Evolutionary conservation across 441 rosid species (phyloP).

Genomic region (Bruguiera hainesii): DNA sequence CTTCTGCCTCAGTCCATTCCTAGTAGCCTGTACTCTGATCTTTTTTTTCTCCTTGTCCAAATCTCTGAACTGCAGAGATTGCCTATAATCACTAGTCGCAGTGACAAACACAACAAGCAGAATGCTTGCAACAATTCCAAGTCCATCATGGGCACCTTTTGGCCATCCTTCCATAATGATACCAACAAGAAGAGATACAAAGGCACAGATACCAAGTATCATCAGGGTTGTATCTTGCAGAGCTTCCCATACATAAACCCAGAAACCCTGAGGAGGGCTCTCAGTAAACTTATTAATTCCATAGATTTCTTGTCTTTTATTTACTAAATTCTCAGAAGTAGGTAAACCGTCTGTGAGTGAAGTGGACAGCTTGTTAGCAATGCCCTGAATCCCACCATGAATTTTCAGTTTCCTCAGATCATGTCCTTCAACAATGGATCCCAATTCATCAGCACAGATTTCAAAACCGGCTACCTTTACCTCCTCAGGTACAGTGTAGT

Average conservation of each 20-base stretch:
- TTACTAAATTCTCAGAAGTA: constrained; percentile 42
- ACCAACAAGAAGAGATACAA: constrained; percentile 41
- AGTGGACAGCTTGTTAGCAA: constrained; percentile 61
- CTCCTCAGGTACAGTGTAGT: constrained; percentile 68
- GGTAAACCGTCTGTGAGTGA: constrained; percentile 52
- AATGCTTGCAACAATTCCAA: constrained; percentile 48
- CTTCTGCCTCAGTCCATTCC: constrained; percentile 36
- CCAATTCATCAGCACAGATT: constrained; percentile 86
- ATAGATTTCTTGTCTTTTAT: constrained; percentile 47
- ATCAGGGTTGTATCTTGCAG: constrained; percentile 45
- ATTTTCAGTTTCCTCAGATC: constrained; percentile 69
- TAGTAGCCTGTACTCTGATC: constrained; percentile 36
- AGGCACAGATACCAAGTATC: constrained; percentile 43
- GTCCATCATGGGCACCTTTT: constrained; percentile 59
- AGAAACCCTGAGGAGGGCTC: constrained; percentile 64
- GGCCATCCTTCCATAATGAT: constrained; percentile 41
- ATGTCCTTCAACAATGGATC: constrained; percentile 80
- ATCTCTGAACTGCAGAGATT: constrained; percentile 38
- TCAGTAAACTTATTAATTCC: constrained; percentile 84
- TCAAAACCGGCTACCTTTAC: constrained; percentile 75
- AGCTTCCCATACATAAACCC: constrained; percentile 61
- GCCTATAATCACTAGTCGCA: constrained; percentile 43
- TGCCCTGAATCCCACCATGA: constrained; percentile 72
- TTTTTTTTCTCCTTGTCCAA: constrained; percentile 42
- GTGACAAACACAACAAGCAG: constrained; percentile 43